Evolutionary conservation across 139 green algal genomes (phyloP).

Genomic region (Chlorella vulgaris): DNA sequence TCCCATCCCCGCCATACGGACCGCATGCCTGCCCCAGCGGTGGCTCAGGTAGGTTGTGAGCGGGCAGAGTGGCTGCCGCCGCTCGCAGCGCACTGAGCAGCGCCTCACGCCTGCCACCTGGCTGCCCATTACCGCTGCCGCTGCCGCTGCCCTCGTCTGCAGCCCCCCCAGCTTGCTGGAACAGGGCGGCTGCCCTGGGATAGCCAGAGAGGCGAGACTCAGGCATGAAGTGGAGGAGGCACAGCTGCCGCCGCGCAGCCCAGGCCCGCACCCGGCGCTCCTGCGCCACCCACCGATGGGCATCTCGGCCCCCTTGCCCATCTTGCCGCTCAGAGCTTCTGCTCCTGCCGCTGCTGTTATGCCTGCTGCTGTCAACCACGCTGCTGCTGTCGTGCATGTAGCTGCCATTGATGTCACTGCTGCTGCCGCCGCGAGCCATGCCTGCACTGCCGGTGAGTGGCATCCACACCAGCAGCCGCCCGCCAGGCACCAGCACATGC

Average conservation of each 20-base stretch:
- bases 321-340: background rate
- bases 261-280: background rate
- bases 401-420: background rate
- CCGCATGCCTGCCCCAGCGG: background rate
- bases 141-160: background rate
- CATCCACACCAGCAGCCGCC: constrained; percentile 35
- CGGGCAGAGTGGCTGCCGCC: background rate
- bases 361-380: background rate
- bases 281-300: background rate
- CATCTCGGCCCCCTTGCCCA: too few relatives aligned
- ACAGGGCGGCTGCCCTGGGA: constrained; percentile 10
- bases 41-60: background rate
- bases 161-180: background rate
- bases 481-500: constrained; percentile 9
- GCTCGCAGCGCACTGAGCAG: background rate
- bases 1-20: too few relatives aligned
- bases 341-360: background rate
- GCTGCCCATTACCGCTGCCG: background rate
- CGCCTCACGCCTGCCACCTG: background rate
- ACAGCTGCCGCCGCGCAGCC: background rate
- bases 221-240: constrained; percentile 14
- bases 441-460: background rate
- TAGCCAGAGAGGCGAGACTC: constrained; percentile 19
- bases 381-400: background rate
- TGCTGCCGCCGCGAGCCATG: too few relatives aligned